Base-by-base conservation (phyloP, 2,329 filamentous ascomycete genomes). In the Colletotrichum phormii region DNA sequence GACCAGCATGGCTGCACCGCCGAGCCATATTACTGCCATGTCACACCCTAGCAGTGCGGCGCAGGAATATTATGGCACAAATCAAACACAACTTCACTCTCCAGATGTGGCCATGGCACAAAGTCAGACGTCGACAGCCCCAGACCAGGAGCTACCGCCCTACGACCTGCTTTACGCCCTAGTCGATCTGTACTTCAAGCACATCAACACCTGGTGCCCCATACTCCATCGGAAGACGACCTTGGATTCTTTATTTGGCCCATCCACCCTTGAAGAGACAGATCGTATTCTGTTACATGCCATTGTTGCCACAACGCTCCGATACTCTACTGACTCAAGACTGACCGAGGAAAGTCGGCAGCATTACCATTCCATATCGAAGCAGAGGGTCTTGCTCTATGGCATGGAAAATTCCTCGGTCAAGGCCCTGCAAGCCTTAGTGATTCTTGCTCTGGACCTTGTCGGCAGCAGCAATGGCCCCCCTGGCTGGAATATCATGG, bases 341-440 rank as follows among this genome's bases (percentile, higher is more conserved):
- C 86, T 98, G 35, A 95, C 92, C 0, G 90, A 93, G 2, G 91
- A 94, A 63, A 90, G 91, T 75, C 88, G 94, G 73, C 88, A 90
- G 60, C 90, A 93, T 37, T 97, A 97, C 77, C 93, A 97, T 79
- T 89, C 91, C 71, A 88, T 91, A 2, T 95, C 95, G 0, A 98
- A 97, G 81, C 92, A 96, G 77, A 94, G 93, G 73, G 95, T 98
- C 0, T 81, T 98, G 13, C 87, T 98, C 0, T 97, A 97, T 77
- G 95, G 95, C 5, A 89, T 98, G 77, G 95, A 97, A 78, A 95
- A 97, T 77, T 95, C 94, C 13, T 97, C 95, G 0, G 94, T 98
- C 71, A 96, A 95, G 80, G 91, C 94, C 1, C 86, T 98, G 5
- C 95, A 98, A 79, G 95, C 95, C 5, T 85, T 98, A 7, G 94